Evolutionary conservation across 495 filamentous ascomycete species (phyloP).

Genomic region (Xylaria intraflava): DNA sequence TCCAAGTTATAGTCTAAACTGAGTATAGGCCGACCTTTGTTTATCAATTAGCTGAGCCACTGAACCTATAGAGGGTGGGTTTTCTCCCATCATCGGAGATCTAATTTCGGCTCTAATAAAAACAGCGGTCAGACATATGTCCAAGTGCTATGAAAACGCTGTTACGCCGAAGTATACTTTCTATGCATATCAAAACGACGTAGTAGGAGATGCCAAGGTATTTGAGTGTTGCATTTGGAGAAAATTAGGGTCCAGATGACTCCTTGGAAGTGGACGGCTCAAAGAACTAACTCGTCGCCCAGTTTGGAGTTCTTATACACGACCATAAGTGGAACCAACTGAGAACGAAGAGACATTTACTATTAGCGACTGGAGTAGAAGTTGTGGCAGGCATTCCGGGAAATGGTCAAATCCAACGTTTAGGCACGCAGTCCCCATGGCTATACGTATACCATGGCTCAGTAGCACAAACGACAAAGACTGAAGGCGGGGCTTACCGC

Average conservation of each 20-base stretch:
- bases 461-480: constrained; percentile 5
- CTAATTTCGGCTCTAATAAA: not conserved
- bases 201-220: not conserved
- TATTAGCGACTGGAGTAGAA: constrained; percentile 3
- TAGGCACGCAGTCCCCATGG: not conserved
- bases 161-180: no score
- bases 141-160: constrained; percentile 15
- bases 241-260: constrained; percentile 3
- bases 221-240: not conserved
- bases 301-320: constrained; percentile 19
- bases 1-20: constrained; percentile 9
- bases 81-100: not conserved
- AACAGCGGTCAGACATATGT: constrained; percentile 5
- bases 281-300: constrained; percentile 26
- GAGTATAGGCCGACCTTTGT: constrained; percentile 27
- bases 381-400: constrained; percentile 17
- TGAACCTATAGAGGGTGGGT: constrained; percentile 18
- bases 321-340: constrained; percentile 17
- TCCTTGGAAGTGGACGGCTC: constrained; percentile 2
- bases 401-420: not conserved
- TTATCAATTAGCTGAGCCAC: constrained; percentile 24
- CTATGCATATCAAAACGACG: constrained; percentile 18
- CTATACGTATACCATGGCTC: constrained; percentile 10
- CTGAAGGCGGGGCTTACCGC: constrained; percentile 11
- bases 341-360: constrained; percentile 15